Percentiles rank a stretch among this genome's conserved stretches.
Conservation (phyloP, 805 yeast species). For the Candida adriatica region DNA sequence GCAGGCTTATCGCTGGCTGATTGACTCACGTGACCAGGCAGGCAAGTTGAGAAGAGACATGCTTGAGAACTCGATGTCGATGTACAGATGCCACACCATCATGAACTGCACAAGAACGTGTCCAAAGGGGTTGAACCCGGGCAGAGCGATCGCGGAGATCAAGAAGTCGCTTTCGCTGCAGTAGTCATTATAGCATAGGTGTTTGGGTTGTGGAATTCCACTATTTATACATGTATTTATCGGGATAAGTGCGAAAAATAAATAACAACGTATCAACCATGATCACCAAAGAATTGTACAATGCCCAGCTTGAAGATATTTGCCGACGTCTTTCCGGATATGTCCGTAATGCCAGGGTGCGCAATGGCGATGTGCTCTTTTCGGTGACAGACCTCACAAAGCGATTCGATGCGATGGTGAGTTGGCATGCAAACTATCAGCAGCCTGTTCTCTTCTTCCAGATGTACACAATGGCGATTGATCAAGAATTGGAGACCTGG, state of each 20-base stretch:
- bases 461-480: background rate
- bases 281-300: no score
- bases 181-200: background rate
- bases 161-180: slow-evolving; percentile 81
- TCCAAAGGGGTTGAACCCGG: slow-evolving; percentile 98
- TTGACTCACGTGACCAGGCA: slow-evolving; percentile 95
- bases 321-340: no score
- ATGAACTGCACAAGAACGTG: slow-evolving; percentile 98
- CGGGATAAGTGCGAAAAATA: no score
- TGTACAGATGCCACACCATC: slow-evolving; percentile 98
- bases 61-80: slow-evolving; percentile 94
- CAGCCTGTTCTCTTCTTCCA: slow-evolving; percentile 13
- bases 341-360: no score
- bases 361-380: no score
- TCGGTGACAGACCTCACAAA: background rate
- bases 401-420: slow-evolving; percentile 2
- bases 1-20: slow-evolving; percentile 99
- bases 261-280: no score
- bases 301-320: no score
- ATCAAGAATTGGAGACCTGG: slow-evolving; percentile 3
- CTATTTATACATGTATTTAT: no score
- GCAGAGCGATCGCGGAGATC: slow-evolving; percentile 93
- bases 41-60: slow-evolving; percentile 70
- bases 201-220: no score
- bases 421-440: slow-evolving; percentile 5